These are phyloP conservation scores for Eremothecium cymbalariae DNA, from an alignment of 1,139 yeast species.

Conservation along the genomic window DNA sequence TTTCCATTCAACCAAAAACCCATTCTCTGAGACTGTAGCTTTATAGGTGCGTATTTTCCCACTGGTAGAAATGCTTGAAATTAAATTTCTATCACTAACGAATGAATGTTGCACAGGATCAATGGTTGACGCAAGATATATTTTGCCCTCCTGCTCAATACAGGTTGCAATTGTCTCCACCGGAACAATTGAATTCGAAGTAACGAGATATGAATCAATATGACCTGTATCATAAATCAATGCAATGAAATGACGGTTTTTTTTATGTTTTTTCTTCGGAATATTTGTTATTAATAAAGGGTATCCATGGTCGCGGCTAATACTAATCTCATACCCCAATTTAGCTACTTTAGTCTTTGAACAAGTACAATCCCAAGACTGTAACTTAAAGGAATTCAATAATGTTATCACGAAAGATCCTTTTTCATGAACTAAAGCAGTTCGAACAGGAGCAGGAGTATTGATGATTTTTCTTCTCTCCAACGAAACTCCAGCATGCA, in stretches of 20 bases:
- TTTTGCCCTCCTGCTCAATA: conserved; percentile 21
- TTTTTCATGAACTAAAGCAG: conserved; percentile 48
- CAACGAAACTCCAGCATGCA: conserved; percentile 29
- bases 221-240: conserved; percentile 34
- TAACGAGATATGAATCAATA: conserved; percentile 30
- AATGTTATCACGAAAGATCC: conserved; percentile 45
- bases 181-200: conserved; percentile 18
- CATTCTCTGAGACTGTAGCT: conserved; percentile 30
- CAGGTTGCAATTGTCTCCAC: conserved; percentile 16
- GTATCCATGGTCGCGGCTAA: conserved; percentile 10
- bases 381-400: conserved; percentile 35
- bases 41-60: conserved; percentile 54
- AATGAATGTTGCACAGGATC: conserved; percentile 56
- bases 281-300: conserved; percentile 41
- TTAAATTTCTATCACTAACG: conserved; percentile 37
- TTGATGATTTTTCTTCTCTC: conserved; percentile 29
- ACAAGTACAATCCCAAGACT: conserved; percentile 55
- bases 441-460: conserved; percentile 37
- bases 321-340: conserved; percentile 2
- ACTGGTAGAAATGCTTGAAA: conserved; percentile 47
- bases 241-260: conserved; percentile 37
- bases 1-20: conserved; percentile 41
- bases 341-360: conserved; percentile 12
- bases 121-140: conserved; percentile 48
- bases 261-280: conserved; percentile 37